Percentiles rank a stretch among this genome's conserved stretches.
phyloP scores from a whole-genome alignment of 192 early-diverging fungal genomes.

The Coemansia pectinata region DNA sequence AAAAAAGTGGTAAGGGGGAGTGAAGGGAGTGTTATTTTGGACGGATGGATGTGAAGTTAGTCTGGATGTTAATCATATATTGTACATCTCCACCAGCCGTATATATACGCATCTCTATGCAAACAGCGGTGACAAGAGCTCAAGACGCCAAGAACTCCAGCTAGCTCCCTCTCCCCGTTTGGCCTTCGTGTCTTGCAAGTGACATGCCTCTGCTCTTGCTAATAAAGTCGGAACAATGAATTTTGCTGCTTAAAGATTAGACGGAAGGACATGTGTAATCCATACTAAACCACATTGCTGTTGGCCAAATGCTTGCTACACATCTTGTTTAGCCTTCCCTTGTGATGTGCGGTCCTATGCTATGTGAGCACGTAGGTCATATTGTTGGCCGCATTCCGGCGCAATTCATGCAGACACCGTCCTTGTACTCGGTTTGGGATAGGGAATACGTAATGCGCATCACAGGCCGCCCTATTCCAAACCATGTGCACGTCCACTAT shows the following conservation, averaged over 20 bases:
- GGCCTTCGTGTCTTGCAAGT: not conserved
- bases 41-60: not conserved
- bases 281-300: slow-evolving; percentile 1
- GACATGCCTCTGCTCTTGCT: not conserved
- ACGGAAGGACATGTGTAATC: not conserved
- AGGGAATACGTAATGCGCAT: not conserved
- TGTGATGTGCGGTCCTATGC: slow-evolving; percentile 8
- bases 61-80: not conserved
- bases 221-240: slow-evolving; percentile 2
- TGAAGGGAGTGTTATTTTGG: not conserved
- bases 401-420: not conserved
- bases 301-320: not conserved
- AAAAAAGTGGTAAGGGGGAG: not conserved
- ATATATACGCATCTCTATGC: not conserved
- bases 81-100: not conserved
- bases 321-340: not conserved
- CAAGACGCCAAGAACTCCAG: not conserved
- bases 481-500: slow-evolving; percentile 6
- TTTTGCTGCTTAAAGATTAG: not conserved
- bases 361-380: slow-evolving; percentile 2
- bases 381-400: not conserved
- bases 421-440: not conserved
- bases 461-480: not conserved
- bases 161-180: not conserved
- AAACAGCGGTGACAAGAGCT: not conserved